Base-by-base conservation (phyloP, 768 basidiomycete genomes). In the Leccinum disarticulatum region DNA sequence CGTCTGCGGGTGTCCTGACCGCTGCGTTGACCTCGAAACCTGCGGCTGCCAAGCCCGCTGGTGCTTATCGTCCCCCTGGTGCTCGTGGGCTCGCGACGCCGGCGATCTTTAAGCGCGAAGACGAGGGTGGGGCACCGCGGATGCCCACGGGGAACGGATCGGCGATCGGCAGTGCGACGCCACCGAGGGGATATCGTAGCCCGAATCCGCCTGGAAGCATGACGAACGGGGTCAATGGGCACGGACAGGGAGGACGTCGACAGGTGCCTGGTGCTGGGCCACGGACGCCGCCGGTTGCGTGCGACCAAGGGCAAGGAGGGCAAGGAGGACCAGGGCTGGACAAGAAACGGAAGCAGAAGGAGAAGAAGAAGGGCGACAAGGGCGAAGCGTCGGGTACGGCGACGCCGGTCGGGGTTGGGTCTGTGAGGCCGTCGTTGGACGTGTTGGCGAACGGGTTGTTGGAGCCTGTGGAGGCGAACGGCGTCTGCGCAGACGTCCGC, bases 41-140 rank as follows among this genome's bases (percentile, higher is more conserved):
- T 0, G 74, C 77, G 0, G 74, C 82, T 4, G 61, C 83, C 13
- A 93, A 88, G 66, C 83, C 91, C 1, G 86, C 88, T 0, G 95
- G 93, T 17, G 92, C 95, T 0, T 98, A 98, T 73, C 82, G 95
- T 1, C 96, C 96, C 0, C 96, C 95, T 13, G 95, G 95, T 11
- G 94, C 95, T 1, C 83, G 96, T 6, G 96, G 96, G 0, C 81
- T 91, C 1, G 85, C 90, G 49, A 95, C 95, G 1, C 93, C 95
- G 1, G 80, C 87, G 3, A 90, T 91, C 36, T 98, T 88, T 79
- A 94, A 91, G 75, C 84, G 95, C 17, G 93, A 95, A 70, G 96
- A 97, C 62, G 93, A 96, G 68, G 91, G 91, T 41, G 91, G 88
- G 2, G 76, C 79, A 3, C 80, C 86, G 8, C 78, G 76, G 17